Base-by-base conservation (phyloP, 1,139 yeast species). In the Yamadazyma pseudoaaseri region DNA sequence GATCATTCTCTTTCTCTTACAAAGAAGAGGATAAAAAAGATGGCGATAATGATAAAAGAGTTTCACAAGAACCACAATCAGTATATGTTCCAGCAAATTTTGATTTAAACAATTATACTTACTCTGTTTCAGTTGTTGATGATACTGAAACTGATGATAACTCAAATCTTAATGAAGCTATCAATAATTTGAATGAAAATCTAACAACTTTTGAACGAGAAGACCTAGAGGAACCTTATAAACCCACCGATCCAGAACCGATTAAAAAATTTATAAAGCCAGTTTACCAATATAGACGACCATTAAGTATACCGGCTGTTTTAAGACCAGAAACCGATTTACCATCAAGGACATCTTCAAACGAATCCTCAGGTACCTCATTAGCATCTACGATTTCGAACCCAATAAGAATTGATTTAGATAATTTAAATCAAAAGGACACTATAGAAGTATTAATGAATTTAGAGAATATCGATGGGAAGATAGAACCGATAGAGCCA, bases 241-340 rank as follows among this genome's bases (percentile, higher is more conserved):
- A 20, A 10, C 3, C 30, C 5, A 20, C 15, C 6, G 16, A 21
- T n/a, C 20, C 5, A 15, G 31, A 29, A 14, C 20, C 14, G 6
- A 10, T 6, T 9, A 29, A 29, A 22, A 29, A 35, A 12, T 36
- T 36, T 18, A 26, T 39, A 2, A 36, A 35, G 17, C 66, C 62
- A 33, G 59, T 65, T 20, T 65, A 66, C 41, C 58, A 56, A 38
- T 47, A 55, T 35, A 68, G 66, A 42, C 62, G 65, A 41, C 75
- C 74, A 7, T 39, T 69, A 35, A 51, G 63, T 41, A 51, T 59
- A 6, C 75, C 75, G 2, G 74, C 74, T 2, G 74, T 67, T 10
- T 52, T 69, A 27, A 50, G 74, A 25, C 73, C 72, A 6, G 30
- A 32, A 3, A 28, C 34, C 5, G 36, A 27, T 7, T 15, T 20